A percentile compares a stretch with the other conserved stretches of the same genome.
phyloP scores from a whole-genome alignment of 2,329 filamentous ascomycete genomes.

The Lachnellula arida region DNA sequence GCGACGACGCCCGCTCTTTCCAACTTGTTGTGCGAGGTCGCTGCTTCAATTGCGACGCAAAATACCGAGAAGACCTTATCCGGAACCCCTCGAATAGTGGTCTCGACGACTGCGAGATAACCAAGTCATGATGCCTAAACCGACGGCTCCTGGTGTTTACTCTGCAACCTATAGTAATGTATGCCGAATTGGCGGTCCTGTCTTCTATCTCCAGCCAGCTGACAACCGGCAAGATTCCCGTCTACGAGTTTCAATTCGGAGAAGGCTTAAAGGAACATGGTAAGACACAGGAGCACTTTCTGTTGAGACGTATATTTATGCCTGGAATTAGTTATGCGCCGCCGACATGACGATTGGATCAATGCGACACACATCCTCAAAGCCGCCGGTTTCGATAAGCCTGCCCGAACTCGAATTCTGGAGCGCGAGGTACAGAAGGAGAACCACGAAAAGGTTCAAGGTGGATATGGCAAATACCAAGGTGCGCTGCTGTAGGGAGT shows the following conservation, averaged over 20 bases:
- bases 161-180: constrained; percentile 67
- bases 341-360: constrained; percentile 92
- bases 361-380: constrained; percentile 99
- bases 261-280: constrained; percentile 73
- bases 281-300: constrained; percentile 2
- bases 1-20: background rate
- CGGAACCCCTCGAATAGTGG: background rate
- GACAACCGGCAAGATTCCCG: constrained; percentile 64
- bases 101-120: background rate
- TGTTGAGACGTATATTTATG: background rate
- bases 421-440: constrained; percentile 97
- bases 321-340: constrained; percentile 65
- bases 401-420: constrained; percentile 86
- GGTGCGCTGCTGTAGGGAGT: constrained; percentile 44
- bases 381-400: constrained; percentile 95
- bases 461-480: constrained; percentile 98
- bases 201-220: constrained; percentile 2
- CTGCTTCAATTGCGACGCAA: background rate
- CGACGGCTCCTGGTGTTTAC: constrained; percentile 45
- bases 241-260: constrained; percentile 88
- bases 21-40: background rate
- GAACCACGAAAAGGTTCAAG: constrained; percentile 94
- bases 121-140: constrained; percentile 29
- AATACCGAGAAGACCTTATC: too few relatives aligned
- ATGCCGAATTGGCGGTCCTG: constrained; percentile 29